phyloP scores from a whole-genome alignment of 2,329 filamentous ascomycete genomes.

The Pseudonectria buxi region DNA sequence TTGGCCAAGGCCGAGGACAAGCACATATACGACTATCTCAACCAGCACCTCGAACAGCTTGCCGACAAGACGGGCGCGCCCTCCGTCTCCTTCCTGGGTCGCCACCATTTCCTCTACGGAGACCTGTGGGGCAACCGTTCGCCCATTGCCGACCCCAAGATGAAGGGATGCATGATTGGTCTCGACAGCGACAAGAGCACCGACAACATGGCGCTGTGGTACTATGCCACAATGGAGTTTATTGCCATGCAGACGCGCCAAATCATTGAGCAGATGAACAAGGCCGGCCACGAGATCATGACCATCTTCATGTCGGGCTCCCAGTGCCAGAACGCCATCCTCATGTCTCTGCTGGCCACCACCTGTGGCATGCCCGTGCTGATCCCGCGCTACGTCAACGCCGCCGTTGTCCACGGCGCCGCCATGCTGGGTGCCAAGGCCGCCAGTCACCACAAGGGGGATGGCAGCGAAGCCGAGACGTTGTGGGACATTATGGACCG shows the following conservation, averaged over 20 bases:
- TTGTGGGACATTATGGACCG: conserved; percentile 97
- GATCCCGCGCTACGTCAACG: conserved; percentile 89
- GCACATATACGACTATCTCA: conserved; percentile 94
- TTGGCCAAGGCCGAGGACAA: conserved; percentile 74
- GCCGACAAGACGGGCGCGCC: conserved; percentile 63
- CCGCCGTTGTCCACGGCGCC: conserved; percentile 94
- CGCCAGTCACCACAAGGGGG: conserved; percentile 68
- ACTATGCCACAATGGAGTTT: conserved; percentile 96
- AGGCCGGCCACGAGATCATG: conserved; percentile 74
- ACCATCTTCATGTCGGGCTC: conserved; percentile 99
- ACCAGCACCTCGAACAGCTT: conserved; percentile 76
- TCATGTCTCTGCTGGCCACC: conserved; percentile 88
- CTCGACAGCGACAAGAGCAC: conserved; percentile 80
- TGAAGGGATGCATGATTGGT: conserved; percentile 86
- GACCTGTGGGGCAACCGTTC: conserved; percentile 96
- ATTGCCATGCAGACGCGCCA: conserved; percentile 95
- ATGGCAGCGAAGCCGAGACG: conserved; percentile 66
- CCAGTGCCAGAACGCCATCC: conserved; percentile 89
- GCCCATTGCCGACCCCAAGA: conserved; percentile 84
- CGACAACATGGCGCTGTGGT: conserved; percentile 82
- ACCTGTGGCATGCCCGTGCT: conserved; percentile 88
- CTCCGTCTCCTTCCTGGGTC: conserved; percentile 74
- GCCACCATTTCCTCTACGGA: conserved; percentile 98
- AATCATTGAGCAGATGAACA: conserved; percentile 92
- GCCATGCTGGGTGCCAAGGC: conserved; percentile 98